A percentile compares a stretch with the other conserved stretches of the same genome.
phyloP scores from a whole-genome alignment of 768 basidiomycete species.

The Amyloporia xantha region DNA sequence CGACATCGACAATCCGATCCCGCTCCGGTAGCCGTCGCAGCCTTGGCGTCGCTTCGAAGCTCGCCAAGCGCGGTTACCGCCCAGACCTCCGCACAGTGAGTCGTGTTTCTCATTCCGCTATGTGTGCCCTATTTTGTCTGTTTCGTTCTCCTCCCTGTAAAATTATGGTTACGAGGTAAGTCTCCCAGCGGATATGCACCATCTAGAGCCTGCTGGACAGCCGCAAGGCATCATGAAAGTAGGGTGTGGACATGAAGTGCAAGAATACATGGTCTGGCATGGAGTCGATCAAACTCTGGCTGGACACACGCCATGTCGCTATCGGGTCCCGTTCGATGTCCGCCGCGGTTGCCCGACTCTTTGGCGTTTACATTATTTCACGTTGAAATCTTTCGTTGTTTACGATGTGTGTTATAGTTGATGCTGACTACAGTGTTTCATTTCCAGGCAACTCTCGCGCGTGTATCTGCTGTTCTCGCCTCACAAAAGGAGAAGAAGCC shows the following conservation, averaged over 20 bases:
- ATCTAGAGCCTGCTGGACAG: conserved; percentile 89
- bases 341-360: conserved; percentile 60
- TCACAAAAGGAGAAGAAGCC: conserved; percentile 69
- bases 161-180: not conserved
- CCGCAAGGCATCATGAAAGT: conserved; percentile 62
- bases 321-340: conserved; percentile 64
- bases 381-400: conserved; percentile 10
- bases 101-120: conserved; percentile 15
- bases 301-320: conserved; percentile 66
- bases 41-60: conserved; percentile 52
- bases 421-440: conserved; percentile 4
- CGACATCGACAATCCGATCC: conserved; percentile 51
- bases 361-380: conserved; percentile 57
- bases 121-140: conserved; percentile 1
- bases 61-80: conserved; percentile 65
- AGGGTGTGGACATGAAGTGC: conserved; percentile 93
- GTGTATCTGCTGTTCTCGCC: conserved; percentile 64
- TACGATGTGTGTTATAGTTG: not conserved
- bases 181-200: conserved; percentile 49
- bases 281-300: conserved; percentile 56
- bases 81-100: conserved; percentile 75
- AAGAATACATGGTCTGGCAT: conserved; percentile 46
- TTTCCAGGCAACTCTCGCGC: conserved; percentile 63
- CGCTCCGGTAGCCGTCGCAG: conserved; percentile 69
- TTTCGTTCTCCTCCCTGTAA: not conserved